phyloP scores from a whole-genome alignment of 352 stramenopile genomes.

The Globisporangium camurandrum region DNA sequence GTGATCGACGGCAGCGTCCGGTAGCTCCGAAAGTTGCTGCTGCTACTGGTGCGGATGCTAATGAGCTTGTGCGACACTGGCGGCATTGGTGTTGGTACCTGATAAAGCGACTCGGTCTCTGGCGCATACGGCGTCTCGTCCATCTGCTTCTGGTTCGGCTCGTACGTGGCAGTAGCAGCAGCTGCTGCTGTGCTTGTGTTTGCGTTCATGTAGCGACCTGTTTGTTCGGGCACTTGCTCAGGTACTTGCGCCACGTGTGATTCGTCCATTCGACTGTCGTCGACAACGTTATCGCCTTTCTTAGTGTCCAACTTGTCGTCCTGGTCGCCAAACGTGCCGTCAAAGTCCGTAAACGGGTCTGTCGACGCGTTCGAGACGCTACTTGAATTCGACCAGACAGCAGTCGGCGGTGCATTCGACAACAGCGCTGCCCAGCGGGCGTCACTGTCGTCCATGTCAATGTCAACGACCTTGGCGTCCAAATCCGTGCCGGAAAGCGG shows the following conservation, averaged over 20 bases:
- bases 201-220: background rate
- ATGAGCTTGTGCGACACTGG: slow-evolving; percentile 35
- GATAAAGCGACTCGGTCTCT: background rate
- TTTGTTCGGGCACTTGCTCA: background rate
- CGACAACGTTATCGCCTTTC: too few relatives aligned
- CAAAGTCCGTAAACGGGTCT: slow-evolving; percentile 13
- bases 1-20: slow-evolving; percentile 31
- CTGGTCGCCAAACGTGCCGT: slow-evolving; percentile 12
- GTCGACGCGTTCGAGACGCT: slow-evolving; percentile 7
- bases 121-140: background rate
- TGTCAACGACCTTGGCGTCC: too few relatives aligned
- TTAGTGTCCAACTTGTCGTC: too few relatives aligned
- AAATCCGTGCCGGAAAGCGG: slow-evolving; percentile 4
- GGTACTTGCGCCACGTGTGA: background rate
- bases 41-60: slow-evolving; percentile 44
- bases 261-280: too few relatives aligned
- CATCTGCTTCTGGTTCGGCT: background rate
- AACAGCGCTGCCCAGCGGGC: slow-evolving; percentile 14
- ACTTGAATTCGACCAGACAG: slow-evolving; percentile 11
- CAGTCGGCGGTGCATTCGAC: slow-evolving; percentile 1
- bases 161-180: background rate
- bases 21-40: slow-evolving; percentile 23
- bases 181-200: background rate
- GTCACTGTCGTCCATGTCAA: slow-evolving; percentile 6
- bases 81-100: slow-evolving; percentile 3